These are phyloP conservation scores for Boeremia exigua DNA, from an alignment of 2,329 filamentous ascomycete genomes.

Conservation along the genomic window DNA sequence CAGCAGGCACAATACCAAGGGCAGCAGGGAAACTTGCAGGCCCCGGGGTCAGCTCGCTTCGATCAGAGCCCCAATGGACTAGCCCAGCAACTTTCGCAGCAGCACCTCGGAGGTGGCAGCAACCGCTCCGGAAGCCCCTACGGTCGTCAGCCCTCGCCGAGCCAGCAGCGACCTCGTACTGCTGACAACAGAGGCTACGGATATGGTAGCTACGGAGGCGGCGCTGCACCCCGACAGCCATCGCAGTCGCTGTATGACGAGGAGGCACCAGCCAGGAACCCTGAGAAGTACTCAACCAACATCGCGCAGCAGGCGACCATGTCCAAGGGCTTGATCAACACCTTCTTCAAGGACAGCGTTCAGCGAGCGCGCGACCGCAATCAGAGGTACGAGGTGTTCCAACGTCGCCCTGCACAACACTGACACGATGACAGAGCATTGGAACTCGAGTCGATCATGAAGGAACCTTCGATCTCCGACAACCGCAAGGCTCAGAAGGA, in stretches of 20 bases:
- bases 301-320: slow-evolving; percentile 75
- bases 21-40: slow-evolving; percentile 55
- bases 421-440: slow-evolving; percentile 70
- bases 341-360: slow-evolving; percentile 98
- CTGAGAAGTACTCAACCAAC: slow-evolving; percentile 87
- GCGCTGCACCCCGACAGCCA: slow-evolving; percentile 68
- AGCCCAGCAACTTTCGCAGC: slow-evolving; percentile 95
- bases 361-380: slow-evolving; percentile 95
- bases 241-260: slow-evolving; percentile 62
- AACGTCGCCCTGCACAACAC: not conserved
- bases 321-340: slow-evolving; percentile 69
- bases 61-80: slow-evolving; percentile 90
- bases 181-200: slow-evolving; percentile 69
- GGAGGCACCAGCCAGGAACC: slow-evolving; percentile 77
- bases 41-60: slow-evolving; percentile 61
- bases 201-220: slow-evolving; percentile 71
- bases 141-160: slow-evolving; percentile 70
- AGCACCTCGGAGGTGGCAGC: slow-evolving; percentile 76
- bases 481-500: slow-evolving; percentile 83
- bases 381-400: slow-evolving; percentile 71
- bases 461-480: slow-evolving; percentile 75
- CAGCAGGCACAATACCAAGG: slow-evolving; percentile 55
- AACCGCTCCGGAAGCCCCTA: slow-evolving; percentile 73
- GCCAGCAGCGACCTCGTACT: slow-evolving; percentile 80
- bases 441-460: slow-evolving; percentile 86